Evolutionary conservation across 495 filamentous ascomycete genomes (phyloP).

Genomic region (Pyronema domesticum): DNA sequence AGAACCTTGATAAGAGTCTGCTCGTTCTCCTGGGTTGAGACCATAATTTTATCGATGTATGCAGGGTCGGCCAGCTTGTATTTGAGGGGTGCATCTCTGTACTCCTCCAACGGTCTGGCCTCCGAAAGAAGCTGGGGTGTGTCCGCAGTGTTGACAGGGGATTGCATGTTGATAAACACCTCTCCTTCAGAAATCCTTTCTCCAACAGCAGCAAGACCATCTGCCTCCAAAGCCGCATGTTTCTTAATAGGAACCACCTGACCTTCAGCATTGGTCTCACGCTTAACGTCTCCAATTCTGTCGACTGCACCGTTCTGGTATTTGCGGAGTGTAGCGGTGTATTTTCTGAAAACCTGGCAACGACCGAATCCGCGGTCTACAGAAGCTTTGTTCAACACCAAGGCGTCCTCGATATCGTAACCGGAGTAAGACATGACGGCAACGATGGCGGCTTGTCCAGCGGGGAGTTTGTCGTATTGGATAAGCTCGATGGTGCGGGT

Average conservation of each 20-base stretch:
- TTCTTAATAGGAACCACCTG: conserved; percentile 41
- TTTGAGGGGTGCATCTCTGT: conserved; percentile 49
- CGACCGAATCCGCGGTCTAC: conserved; percentile 86
- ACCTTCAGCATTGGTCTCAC: conserved; percentile 24
- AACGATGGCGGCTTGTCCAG: conserved; percentile 89
- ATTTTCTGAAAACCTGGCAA: conserved; percentile 88
- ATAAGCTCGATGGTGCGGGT: conserved; percentile 90
- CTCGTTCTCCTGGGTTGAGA: conserved; percentile 68
- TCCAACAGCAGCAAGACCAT: conserved; percentile 74
- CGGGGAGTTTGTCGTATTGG: conserved; percentile 93
- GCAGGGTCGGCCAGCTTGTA: conserved; percentile 71
- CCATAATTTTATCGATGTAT: conserved; percentile 87
- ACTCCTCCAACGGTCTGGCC: conserved; percentile 32
- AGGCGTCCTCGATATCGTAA: conserved; percentile 97
- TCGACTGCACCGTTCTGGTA: conserved; percentile 70
- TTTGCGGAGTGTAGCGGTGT: conserved; percentile 55
- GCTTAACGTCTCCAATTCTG: conserved; percentile 40
- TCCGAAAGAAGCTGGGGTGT: conserved; percentile 30
- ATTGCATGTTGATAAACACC: conserved; percentile 73
- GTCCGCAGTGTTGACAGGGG: conserved; percentile 56
- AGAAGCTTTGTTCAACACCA: conserved; percentile 90
- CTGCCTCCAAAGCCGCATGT: conserved; percentile 51
- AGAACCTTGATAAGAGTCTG: conserved; percentile 73
- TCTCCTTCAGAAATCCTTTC: conserved; percentile 53
- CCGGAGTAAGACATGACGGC: conserved; percentile 98